phyloP scores from a whole-genome alignment of 148 eudicot species.

The Rhododendron ferrugineum region DNA sequence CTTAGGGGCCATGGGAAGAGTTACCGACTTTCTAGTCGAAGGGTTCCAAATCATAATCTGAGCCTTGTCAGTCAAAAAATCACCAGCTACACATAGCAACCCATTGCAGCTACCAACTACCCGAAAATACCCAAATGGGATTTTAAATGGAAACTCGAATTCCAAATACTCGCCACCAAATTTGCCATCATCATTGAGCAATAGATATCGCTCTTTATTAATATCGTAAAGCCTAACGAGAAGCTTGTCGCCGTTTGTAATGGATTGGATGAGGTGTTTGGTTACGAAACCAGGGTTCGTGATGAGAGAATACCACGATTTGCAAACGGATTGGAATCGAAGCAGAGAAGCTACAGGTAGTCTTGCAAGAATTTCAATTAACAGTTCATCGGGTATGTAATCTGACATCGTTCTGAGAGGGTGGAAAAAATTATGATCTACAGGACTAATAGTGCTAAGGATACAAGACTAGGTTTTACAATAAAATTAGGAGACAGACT shows the following conservation, averaged over 20 bases:
- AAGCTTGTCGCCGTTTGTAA: not conserved
- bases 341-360: not conserved
- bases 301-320: constrained; percentile 7
- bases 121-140: constrained; percentile 18
- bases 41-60: constrained; percentile 34
- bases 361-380: constrained; percentile 5
- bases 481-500: not conserved
- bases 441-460: not conserved
- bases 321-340: not conserved
- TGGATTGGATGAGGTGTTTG: not conserved
- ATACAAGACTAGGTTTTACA: not conserved
- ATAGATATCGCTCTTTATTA: constrained; percentile 18
- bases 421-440: not conserved
- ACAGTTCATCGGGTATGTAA: not conserved
- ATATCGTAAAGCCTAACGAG: not conserved
- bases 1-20: not conserved
- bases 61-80: not conserved
- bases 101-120: constrained; percentile 32
- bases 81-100: constrained; percentile 18
- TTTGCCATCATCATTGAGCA: constrained; percentile 9
- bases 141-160: constrained; percentile 20
- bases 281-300: not conserved
- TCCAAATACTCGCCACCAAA: constrained; percentile 7
- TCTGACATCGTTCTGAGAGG: not conserved
- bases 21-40: constrained; percentile 11